A percentile compares a stretch with the other conserved stretches of the same genome.
phyloP scores from a whole-genome alignment of 768 basidiomycete genomes.

The Rhodotorula taiwanensis region DNA sequence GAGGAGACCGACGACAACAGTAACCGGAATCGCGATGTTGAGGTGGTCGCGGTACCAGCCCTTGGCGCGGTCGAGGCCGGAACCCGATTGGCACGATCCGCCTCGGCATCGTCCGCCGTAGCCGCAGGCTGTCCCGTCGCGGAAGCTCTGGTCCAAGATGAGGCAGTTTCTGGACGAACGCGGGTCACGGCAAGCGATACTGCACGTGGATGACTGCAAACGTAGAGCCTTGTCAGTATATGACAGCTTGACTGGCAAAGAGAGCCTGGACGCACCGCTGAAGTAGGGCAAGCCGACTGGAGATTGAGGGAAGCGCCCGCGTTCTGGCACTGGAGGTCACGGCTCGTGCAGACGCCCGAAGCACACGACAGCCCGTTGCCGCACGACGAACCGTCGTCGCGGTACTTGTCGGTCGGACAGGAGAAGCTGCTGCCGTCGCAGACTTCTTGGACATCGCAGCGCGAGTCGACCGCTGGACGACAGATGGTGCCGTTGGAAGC shows the following conservation, averaged over 20 bases:
- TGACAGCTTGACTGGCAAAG: background rate
- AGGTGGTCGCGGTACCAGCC: slow-evolving; percentile 35
- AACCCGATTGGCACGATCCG: slow-evolving; percentile 61
- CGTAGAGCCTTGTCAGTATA: background rate
- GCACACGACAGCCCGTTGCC: slow-evolving; percentile 68
- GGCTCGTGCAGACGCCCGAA: slow-evolving; percentile 68
- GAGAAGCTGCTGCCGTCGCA: slow-evolving; percentile 16
- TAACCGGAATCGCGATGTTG: slow-evolving; percentile 56
- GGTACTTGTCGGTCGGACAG: slow-evolving; percentile 32
- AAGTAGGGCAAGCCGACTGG: slow-evolving; percentile 57
- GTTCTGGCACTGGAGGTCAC: slow-evolving; percentile 64
- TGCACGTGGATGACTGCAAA: slow-evolving; percentile 51
- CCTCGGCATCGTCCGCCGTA: slow-evolving; percentile 77
- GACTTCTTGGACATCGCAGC: slow-evolving; percentile 55
- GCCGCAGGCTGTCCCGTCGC: slow-evolving; percentile 85
- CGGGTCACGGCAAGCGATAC: slow-evolving; percentile 74
- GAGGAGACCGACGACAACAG: slow-evolving; percentile 62
- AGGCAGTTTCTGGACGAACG: slow-evolving; percentile 57
- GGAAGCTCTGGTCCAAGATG: slow-evolving; percentile 60
- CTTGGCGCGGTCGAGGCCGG: slow-evolving; percentile 55
- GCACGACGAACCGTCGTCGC: slow-evolving; percentile 47
- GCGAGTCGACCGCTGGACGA: slow-evolving; percentile 58
- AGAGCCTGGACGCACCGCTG: slow-evolving; percentile 3
- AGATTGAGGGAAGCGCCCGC: slow-evolving; percentile 68
- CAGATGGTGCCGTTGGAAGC: slow-evolving; percentile 55